Evolutionary conservation across 768 basidiomycete species (phyloP).

Genomic region (Mycena vulgaris): DNA sequence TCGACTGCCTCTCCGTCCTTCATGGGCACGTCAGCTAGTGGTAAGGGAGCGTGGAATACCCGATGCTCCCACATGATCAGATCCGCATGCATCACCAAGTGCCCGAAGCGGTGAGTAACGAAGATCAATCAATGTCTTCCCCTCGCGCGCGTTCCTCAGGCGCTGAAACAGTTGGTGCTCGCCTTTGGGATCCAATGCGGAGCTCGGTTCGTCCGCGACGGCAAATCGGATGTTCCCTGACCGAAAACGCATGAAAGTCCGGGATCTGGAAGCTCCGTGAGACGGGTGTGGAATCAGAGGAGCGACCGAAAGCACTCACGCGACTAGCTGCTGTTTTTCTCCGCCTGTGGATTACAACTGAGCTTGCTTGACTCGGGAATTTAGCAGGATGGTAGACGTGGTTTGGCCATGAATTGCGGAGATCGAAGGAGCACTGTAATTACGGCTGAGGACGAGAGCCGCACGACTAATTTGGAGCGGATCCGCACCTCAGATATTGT

Average conservation of each 20-base stretch:
- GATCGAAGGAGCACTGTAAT: too few species aligned
- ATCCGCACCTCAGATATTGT: too few species aligned
- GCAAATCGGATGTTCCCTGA: conserved; percentile 23
- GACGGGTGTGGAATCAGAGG: background rate
- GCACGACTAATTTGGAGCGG: too few species aligned
- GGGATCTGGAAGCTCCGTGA: background rate
- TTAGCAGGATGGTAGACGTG: too few species aligned
- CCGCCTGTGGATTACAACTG: conserved; percentile 1
- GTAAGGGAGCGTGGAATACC: background rate
- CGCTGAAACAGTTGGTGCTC: conserved; percentile 27
- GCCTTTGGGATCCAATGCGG: conserved; percentile 31
- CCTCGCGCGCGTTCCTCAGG: conserved; percentile 1
- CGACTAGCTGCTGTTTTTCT: conserved; percentile 30
- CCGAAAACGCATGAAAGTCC: conserved; percentile 33
- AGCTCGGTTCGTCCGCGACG: conserved; percentile 34
- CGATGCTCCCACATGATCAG: conserved; percentile 15
- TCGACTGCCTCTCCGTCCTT: background rate
- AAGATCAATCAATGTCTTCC: conserved; percentile 33
- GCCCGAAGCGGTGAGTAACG: conserved; percentile 29
- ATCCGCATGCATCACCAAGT: conserved; percentile 33
- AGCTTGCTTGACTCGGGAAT: background rate
- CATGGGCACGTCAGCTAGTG: too few species aligned
- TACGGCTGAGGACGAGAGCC: too few species aligned
- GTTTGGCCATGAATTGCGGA: too few species aligned
- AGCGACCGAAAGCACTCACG: conserved; percentile 15